Conservation (phyloP, 148 eudicot species). For the Rhododendron ovatum region DNA sequence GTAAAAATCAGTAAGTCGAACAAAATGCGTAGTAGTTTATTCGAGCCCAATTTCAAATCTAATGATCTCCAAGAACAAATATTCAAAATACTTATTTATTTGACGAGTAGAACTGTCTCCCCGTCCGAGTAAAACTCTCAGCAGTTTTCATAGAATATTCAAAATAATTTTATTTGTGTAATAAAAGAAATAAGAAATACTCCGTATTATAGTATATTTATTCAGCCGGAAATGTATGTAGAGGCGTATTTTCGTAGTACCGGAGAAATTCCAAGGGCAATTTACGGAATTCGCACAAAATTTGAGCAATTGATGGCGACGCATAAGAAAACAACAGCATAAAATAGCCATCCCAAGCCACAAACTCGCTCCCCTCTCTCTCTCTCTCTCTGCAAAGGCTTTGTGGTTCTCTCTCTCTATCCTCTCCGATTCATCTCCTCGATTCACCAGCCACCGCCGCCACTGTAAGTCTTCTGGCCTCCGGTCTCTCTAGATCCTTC, state of each 20-base stretch:
- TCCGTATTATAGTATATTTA: too few relatives aligned
- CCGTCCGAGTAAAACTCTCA: too few relatives aligned
- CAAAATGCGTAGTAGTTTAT: too few relatives aligned
- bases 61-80: too few relatives aligned
- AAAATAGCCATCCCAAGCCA: conserved; percentile 13
- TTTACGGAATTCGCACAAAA: background rate
- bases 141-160: too few relatives aligned
- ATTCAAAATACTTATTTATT: too few relatives aligned
- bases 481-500: background rate
- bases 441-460: conserved; percentile 5
- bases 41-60: too few relatives aligned
- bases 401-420: conserved; percentile 5
- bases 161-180: too few relatives aligned
- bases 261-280: background rate
- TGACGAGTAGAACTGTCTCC: too few relatives aligned
- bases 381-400: background rate
- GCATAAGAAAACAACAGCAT: conserved; percentile 10
- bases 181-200: too few relatives aligned
- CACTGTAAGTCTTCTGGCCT: conserved; percentile 4
- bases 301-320: conserved; percentile 13
- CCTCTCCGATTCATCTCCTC: conserved; percentile 8
- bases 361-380: background rate
- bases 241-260: background rate
- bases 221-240: background rate
- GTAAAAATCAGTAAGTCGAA: too few relatives aligned